Evolutionary conservation across 371 early-diverging fungal genomes (phyloP).

Genomic region (Lichtheimia corymbifera): DNA sequence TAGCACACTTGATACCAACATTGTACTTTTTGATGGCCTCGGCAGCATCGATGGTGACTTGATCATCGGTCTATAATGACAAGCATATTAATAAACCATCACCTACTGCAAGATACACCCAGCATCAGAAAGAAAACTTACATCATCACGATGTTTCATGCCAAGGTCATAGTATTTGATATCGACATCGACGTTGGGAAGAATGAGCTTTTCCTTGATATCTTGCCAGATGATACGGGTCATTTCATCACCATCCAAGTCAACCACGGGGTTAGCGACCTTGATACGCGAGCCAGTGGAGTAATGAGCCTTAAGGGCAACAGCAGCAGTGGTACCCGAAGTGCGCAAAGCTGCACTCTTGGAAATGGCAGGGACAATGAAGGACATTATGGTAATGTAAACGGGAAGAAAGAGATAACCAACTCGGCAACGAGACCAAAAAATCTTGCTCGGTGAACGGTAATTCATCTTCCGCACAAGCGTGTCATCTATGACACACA

Average conservation of each 20-base stretch:
- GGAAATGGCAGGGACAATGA: conserved; percentile 13
- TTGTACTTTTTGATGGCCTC: conserved; percentile 92
- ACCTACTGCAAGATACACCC: background rate
- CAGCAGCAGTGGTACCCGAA: conserved; percentile 6
- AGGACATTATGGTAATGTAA: conserved; percentile 1
- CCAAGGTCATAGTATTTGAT: conserved; percentile 94
- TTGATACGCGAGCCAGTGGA: conserved; percentile 61
- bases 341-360: conserved; percentile 11
- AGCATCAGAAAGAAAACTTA: conserved; percentile 14
- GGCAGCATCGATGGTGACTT: conserved; percentile 91
- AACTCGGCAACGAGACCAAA: no score
- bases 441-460: no score
- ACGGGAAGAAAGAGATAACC: background rate
- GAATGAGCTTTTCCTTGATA: conserved; percentile 92
- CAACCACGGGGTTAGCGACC: conserved; percentile 82
- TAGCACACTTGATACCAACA: conserved; percentile 96
- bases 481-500: no score
- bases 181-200: conserved; percentile 85
- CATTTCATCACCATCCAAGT: conserved; percentile 98
- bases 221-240: conserved; percentile 94
- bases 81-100: background rate
- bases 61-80: conserved; percentile 39
- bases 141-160: conserved; percentile 88
- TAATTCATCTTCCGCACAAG: no score
- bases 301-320: conserved; percentile 12